These are phyloP conservation scores for Trichothecium sympodiale DNA, from an alignment of 2,329 filamentous ascomycete genomes.

Conservation along the genomic window DNA sequence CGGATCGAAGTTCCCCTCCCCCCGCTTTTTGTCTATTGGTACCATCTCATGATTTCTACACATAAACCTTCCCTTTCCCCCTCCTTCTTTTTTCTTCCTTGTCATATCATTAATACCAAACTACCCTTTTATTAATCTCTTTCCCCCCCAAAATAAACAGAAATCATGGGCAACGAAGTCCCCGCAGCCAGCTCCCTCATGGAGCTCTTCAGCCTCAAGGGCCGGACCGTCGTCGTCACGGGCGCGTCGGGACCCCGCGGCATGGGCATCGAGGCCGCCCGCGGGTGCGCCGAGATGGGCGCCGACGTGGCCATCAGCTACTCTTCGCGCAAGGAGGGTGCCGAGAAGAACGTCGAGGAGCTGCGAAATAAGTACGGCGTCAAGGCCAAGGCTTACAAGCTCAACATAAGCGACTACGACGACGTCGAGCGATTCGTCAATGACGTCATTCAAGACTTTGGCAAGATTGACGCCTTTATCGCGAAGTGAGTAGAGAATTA, in stretches of 20 bases:
- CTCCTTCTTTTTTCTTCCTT: too few relatives aligned
- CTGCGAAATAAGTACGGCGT: slow-evolving; percentile 52
- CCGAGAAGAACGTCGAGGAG: slow-evolving; percentile 47
- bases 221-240: slow-evolving; percentile 54
- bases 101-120: too few relatives aligned
- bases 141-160: too few relatives aligned
- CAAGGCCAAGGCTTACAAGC: slow-evolving; percentile 39
- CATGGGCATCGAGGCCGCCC: slow-evolving; percentile 52
- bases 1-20: too few relatives aligned
- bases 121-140: too few relatives aligned
- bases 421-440: slow-evolving; percentile 29
- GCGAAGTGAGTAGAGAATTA: slow-evolving; percentile 39
- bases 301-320: slow-evolving; percentile 58
- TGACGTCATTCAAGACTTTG: slow-evolving; percentile 59
- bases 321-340: slow-evolving; percentile 52
- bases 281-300: slow-evolving; percentile 53
- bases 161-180: slow-evolving; percentile 38
- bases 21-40: too few relatives aligned
- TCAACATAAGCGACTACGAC: slow-evolving; percentile 35
- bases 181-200: slow-evolving; percentile 42
- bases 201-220: slow-evolving; percentile 52
- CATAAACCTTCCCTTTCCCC: too few relatives aligned
- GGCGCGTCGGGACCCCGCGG: slow-evolving; percentile 54
- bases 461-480: slow-evolving; percentile 58
- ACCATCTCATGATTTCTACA: too few relatives aligned